Base-by-base conservation (phyloP, 805 yeast species). In the Nakazawaea wickerhamii region DNA sequence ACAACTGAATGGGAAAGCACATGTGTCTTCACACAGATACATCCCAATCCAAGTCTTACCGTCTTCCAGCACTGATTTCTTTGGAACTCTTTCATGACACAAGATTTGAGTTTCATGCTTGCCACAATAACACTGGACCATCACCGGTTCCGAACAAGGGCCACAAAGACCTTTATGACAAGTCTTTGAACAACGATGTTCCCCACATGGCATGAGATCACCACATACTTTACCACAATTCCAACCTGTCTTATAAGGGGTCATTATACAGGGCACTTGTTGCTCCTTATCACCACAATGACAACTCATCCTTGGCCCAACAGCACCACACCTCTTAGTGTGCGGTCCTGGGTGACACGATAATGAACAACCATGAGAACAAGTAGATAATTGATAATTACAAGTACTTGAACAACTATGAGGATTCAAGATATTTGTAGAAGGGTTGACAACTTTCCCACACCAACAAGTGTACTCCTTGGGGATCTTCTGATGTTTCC, bases 341-440 rank as follows among this genome's bases (percentile, higher is more conserved):
- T 90, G 96, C 1, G 89, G 84, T 0, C 96, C 97, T 2, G 96
- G 91, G 58, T 89, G 97, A 57, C 97, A 89, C 13, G 73, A 70
- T 4, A 79, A 63, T 1, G 84, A 61, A 55, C 97, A 89, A 3
- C 78, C 75, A 57, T 89, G 97, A 2, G 79, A 71, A 57, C 96
- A 84, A 4, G 60, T 55, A 1, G 61, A 58, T 39, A 81, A 67
- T 25, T 75, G 71, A 30, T 67, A 64, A 39, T 73, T 72, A 64
- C 97, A 89, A 0, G 86, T 71, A 55, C 84, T 89, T 2, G 96
- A 96, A 68, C 97, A 90, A 38, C 93, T 81, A 50, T 89, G 93
- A 0, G 96, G 96, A 38, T 70, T 64, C 40, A 80, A 60, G 15
- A 69, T 60, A 52, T 81, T 79, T 1, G 70, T 60, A 4, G 58